Evolutionary conservation across 2,329 filamentous ascomycete genomes (phyloP).

Genomic region (Aspergillus fischeri): DNA sequence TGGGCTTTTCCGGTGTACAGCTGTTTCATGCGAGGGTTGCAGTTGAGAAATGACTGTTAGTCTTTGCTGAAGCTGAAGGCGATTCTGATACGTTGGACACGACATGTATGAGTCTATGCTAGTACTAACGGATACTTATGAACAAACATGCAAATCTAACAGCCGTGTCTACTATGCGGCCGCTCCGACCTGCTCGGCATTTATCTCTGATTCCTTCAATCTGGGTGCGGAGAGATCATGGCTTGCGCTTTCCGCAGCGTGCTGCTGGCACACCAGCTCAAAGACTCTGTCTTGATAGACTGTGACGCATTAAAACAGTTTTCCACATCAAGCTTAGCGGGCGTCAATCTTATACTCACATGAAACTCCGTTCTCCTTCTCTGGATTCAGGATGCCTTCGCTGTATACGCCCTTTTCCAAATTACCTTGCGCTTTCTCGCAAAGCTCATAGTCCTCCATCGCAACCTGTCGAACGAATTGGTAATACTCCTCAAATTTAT

Average conservation of each 20-base stretch:
- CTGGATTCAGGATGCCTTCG: slow-evolving; percentile 53
- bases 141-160: no score
- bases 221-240: slow-evolving; percentile 2
- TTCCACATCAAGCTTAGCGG: not conserved
- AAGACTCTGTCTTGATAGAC: slow-evolving; percentile 47
- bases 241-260: slow-evolving; percentile 31
- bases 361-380: slow-evolving; percentile 53
- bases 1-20: slow-evolving; percentile 11
- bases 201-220: slow-evolving; percentile 5
- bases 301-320: slow-evolving; percentile 18
- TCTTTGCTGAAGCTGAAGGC: no score
- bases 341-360: slow-evolving; percentile 33
- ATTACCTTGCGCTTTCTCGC: slow-evolving; percentile 54
- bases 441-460: slow-evolving; percentile 54
- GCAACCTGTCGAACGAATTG: slow-evolving; percentile 55
- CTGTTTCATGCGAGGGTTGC: not conserved
- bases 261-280: slow-evolving; percentile 43
- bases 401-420: slow-evolving; percentile 51
- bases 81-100: not conserved
- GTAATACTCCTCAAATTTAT: slow-evolving; percentile 56
- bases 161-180: not conserved
- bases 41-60: no score
- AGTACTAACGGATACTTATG: no score
- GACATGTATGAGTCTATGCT: no score
- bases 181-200: not conserved